A percentile compares a stretch with the other conserved stretches of the same genome.
Conservation (phyloP, 176 grass and related monocot species). For the Aegilops tauschii region DNA sequence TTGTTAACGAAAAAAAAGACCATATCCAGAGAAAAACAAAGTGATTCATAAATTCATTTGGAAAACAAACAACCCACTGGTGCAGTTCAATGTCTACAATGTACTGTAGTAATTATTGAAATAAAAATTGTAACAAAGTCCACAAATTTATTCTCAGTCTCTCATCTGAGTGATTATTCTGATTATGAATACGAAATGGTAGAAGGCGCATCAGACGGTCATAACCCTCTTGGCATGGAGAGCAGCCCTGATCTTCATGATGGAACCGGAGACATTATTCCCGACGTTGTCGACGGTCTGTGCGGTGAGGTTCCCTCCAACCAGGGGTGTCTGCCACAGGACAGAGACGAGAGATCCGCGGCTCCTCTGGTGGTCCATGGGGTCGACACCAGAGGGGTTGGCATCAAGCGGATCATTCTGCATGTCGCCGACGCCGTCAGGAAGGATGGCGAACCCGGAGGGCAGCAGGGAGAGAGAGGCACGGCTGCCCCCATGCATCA, state of each 20-base stretch:
- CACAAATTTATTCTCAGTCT: neutral
- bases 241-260: conserved; percentile 43
- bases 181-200: neutral
- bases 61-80: neutral
- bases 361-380: neutral
- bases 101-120: neutral
- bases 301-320: neutral
- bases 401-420: neutral
- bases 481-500: conserved; percentile 24
- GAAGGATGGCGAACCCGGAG: conserved; percentile 53
- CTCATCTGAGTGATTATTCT: neutral
- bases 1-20: neutral
- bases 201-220: neutral
- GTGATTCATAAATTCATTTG: neutral
- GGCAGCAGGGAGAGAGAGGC: conserved; percentile 21
- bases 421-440: conserved; percentile 23
- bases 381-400: neutral
- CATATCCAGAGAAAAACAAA: neutral
- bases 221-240: neutral
- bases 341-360: conserved; percentile 30
- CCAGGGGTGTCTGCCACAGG: neutral
- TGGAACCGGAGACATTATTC: conserved; percentile 1
- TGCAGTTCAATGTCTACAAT: neutral
- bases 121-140: neutral
- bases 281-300: neutral